Evolutionary conservation across 192 early-diverging fungal genomes (phyloP).

Genomic region (Coemansia sp.): DNA sequence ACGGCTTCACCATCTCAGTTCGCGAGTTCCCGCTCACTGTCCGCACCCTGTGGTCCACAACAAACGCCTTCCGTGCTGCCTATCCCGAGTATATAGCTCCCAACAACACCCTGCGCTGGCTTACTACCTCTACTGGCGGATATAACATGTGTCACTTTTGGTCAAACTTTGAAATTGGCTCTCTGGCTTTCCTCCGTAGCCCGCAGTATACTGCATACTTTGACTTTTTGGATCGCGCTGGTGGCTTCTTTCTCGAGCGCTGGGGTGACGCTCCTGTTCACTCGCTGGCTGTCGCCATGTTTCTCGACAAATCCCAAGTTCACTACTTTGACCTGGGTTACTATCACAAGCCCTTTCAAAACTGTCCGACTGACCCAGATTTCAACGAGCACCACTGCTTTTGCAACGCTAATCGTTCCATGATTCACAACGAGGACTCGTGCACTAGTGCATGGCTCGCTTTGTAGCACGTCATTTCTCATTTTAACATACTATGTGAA

Average conservation of each 20-base stretch:
- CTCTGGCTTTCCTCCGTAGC: constrained; percentile 67
- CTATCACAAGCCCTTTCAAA: constrained; percentile 59
- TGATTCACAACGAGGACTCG: constrained; percentile 26
- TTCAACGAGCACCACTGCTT: constrained; percentile 52
- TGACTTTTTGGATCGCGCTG: constrained; percentile 66
- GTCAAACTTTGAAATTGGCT: constrained; percentile 82
- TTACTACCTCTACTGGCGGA: constrained; percentile 26
- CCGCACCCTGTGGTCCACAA: constrained; percentile 52
- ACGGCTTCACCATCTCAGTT: constrained; percentile 57
- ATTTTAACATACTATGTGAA: not conserved
- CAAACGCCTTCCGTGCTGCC: constrained; percentile 46
- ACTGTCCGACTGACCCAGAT: constrained; percentile 64
- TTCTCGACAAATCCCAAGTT: constrained; percentile 62
- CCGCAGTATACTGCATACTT: constrained; percentile 67
- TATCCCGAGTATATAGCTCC: constrained; percentile 56
- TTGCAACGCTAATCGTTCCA: constrained; percentile 33
- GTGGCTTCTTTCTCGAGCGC: constrained; percentile 85
- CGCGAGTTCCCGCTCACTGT: constrained; percentile 56
- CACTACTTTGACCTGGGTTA: constrained; percentile 75
- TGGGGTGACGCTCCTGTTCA: constrained; percentile 69
- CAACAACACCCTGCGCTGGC: constrained; percentile 60
- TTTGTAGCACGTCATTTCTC: constrained; percentile 5
- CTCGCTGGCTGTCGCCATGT: constrained; percentile 63
- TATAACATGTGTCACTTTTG: constrained; percentile 72
- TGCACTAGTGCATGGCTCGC: constrained; percentile 40